These are phyloP conservation scores for Haplosporangium gracile DNA, from an alignment of 192 early-diverging fungal genomes.

Conservation along the genomic window DNA sequence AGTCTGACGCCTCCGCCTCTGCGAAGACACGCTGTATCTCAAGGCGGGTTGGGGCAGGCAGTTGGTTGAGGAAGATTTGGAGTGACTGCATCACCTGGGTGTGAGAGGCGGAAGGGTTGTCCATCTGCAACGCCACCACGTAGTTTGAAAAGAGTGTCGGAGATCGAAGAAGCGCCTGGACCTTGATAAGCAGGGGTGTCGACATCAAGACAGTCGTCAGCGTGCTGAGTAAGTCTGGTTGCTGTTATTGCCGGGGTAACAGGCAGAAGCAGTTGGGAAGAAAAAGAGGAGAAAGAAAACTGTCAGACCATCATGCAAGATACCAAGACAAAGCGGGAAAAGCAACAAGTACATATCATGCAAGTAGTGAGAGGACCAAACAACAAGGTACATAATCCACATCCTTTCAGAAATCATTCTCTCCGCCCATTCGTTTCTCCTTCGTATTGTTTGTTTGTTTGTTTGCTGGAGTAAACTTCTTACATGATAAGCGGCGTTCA, in stretches of 20 bases:
- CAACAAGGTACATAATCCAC: not conserved
- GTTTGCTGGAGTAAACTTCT: not conserved
- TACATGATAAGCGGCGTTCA: constrained; percentile 49
- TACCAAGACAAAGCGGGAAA: not conserved
- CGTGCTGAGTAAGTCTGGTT: constrained; percentile 38
- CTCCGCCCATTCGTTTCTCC: no score
- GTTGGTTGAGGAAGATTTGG: constrained; percentile 48
- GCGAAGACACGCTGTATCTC: constrained; percentile 58
- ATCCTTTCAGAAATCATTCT: not conserved
- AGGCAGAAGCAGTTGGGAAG: not conserved
- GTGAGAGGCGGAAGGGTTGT: constrained; percentile 58
- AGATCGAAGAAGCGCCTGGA: constrained; percentile 24
- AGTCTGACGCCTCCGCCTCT: constrained; percentile 55
- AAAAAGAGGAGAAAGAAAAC: not conserved
- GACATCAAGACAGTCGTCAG: constrained; percentile 49
- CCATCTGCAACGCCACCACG: constrained; percentile 54
- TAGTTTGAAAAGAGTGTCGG: constrained; percentile 44
- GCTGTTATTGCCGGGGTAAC: constrained; percentile 6
- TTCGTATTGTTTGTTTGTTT: no score
- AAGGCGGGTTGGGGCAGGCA: constrained; percentile 38
- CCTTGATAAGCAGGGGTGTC: constrained; percentile 45
- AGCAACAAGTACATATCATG: not conserved
- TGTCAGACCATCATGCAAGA: not conserved
- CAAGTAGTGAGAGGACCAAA: not conserved
- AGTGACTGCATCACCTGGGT: constrained; percentile 57